These are phyloP conservation scores for Agapanthus africanus DNA, from an alignment of 106 monocot genomes.

Conservation along the genomic window DNA sequence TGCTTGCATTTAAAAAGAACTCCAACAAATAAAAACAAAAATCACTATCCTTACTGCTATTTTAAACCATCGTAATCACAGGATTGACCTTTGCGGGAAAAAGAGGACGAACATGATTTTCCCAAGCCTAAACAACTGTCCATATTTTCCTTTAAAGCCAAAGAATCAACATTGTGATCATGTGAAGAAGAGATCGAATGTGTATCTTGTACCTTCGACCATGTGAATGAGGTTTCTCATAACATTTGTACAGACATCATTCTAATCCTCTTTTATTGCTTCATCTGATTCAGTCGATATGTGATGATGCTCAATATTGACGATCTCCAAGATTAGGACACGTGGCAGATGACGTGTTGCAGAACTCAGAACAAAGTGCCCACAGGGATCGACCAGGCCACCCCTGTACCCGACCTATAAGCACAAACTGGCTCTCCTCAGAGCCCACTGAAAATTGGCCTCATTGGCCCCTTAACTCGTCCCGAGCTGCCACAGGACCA, in stretches of 20 bases:
- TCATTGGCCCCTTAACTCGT: no score
- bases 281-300: constrained; percentile 11
- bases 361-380: no score
- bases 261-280: constrained; percentile 4
- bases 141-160: neutral
- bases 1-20: constrained; percentile 7
- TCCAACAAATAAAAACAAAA: neutral
- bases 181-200: constrained; percentile 5
- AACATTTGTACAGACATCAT: neutral
- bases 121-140: neutral
- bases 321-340: no score
- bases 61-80: neutral
- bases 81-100: constrained; percentile 36
- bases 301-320: no score
- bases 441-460: no score
- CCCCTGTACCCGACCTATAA: no score
- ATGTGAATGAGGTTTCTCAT: neutral
- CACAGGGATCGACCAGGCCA: no score
- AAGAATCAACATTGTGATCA: neutral
- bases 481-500: no score
- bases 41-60: neutral
- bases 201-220: neutral
- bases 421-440: no score
- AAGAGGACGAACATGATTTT: constrained; percentile 33
- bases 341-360: no score